phyloP scores from a whole-genome alignment of 2,329 filamentous ascomycete genomes.

The Aspergillus ibericus region DNA sequence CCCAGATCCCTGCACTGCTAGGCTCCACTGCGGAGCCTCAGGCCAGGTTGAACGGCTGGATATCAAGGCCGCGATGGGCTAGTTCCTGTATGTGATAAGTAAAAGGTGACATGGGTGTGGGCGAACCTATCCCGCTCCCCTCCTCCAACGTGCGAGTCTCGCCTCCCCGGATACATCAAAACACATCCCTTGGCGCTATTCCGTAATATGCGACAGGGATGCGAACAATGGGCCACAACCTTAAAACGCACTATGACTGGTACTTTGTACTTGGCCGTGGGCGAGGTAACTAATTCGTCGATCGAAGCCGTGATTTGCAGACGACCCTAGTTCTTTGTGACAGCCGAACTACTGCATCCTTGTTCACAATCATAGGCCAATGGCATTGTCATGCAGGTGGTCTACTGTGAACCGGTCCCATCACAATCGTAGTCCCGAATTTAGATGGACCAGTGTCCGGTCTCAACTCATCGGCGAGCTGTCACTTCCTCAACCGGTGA shows the following conservation, averaged over 20 bases:
- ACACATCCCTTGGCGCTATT: not conserved
- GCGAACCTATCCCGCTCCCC: not conserved
- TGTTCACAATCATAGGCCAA: constrained; percentile 1
- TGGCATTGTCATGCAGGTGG: constrained; percentile 7
- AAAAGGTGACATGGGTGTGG: not conserved
- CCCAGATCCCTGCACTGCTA: not conserved
- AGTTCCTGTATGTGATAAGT: not conserved
- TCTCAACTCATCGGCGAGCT: not conserved
- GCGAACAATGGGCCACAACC: not conserved
- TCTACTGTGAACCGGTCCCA: not conserved
- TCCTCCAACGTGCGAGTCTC: not conserved
- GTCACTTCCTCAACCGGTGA: not conserved
- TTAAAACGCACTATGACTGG: not conserved
- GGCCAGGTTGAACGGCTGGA: constrained; percentile 6
- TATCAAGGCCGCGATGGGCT: not conserved
- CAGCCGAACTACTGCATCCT: constrained; percentile 4
- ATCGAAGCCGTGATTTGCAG: not conserved
- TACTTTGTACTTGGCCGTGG: not conserved
- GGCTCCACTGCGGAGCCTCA: constrained; percentile 11
- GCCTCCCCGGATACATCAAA: not conserved
- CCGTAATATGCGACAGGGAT: not conserved
- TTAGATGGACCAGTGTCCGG: not conserved
- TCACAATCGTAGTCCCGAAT: not conserved
- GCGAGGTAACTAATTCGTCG: not conserved
- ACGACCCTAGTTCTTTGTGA: not conserved